Base-by-base conservation (phyloP, 352 stramenopile species). In the Elongisporangium senticosum region DNA sequence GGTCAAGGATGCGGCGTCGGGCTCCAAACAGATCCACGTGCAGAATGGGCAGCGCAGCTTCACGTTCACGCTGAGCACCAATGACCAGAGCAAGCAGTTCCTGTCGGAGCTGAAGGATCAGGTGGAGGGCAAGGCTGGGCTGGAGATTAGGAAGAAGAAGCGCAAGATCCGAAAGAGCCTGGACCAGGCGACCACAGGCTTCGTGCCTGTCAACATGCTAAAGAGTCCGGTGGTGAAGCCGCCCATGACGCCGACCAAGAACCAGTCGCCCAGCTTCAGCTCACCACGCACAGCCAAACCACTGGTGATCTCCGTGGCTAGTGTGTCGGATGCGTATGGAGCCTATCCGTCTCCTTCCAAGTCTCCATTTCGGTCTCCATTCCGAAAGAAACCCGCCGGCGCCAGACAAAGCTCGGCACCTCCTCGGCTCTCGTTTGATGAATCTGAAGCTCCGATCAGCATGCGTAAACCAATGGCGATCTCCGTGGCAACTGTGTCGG, bases 101-200 rank as follows among this genome's bases (percentile, higher is more conserved):
- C 71, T 87, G n/a, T 26, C 59, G 0, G 74, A 91, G 6, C 61
- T 94, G 1, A 87, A 86, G 24, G 63, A 74, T 13, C 85, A 94
- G 33, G 76, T 88, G 19, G 80, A 88, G 4, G 82, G 79, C 49
- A 79, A 87, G 22, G 52, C 58, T 0, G 71, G 68, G 0, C 53
- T 83, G 15, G 77, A 87, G 39, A 62, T 86, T 24, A 76, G 72
- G 51, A 76, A 74, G 50, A 92, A 89, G 65, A 90, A 87, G 68
- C 78, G 83, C 50, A 91, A 93, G 72, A 89, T 93, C 61, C 78
- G 82, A 33, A 84, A 85, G 28, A 68, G 89, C 51, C 56, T 93
- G 28, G 82, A 53, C 43, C 70, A 87, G 51, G 68, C 62, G 52
- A 74, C 67, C 62, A 56, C 56, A n/a, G 81, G 82, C 49, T 91